Evolutionary conservation across 2,329 filamentous ascomycete species (phyloP), one percentile per base, ranked within the genome.

Genomic region (Neobulgaria alba): DNA sequence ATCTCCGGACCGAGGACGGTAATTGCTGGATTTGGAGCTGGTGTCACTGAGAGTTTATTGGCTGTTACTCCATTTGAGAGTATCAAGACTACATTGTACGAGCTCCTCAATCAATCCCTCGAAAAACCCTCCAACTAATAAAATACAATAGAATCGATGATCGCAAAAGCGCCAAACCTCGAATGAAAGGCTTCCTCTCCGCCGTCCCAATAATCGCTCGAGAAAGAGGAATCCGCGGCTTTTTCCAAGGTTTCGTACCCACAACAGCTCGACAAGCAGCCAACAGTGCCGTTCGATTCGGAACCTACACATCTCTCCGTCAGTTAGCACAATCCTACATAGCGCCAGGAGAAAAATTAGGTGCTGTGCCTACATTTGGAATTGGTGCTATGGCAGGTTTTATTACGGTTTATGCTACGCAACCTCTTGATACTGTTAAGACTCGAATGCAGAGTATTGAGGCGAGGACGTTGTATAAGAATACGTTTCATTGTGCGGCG

Each of bases 391-490:
- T 92, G 17, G 90, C 92, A 0, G 92, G 92, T 2, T 66, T 93
- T 4, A 88, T 96, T 47, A 98, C 92, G 1, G 92, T 98, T 41
- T 89, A 77, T 45, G 78, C 77, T 20, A 82, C 77, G 39, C 77
- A 82, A 60, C 77, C 77, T 15, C 68, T 98, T 32, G 92, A 98
- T 63, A 96, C 90, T 0, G 75, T 98, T 61, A 98, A 98, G 75
- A 98, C 92, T 51, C 67, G 87, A 47, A 98, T 98, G 92, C 92
- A 98, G 73, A 94, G 87, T 52, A 82, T 95, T 46, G 87, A 95
- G 62, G 86, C 90, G 23, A 76, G 75, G 47, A 69, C 66, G 32
- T 66, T 82, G 46, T 98, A 98, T 60, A 88, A 84, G 59, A 95
- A 94, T 65, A 92, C 82, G 54, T 74, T 94, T 51, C 75, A 79